A percentile compares a stretch with the other conserved stretches of the same genome.
phyloP scores from a whole-genome alignment of 129 eudicot species.

The Pulicaria dysenterica region DNA sequence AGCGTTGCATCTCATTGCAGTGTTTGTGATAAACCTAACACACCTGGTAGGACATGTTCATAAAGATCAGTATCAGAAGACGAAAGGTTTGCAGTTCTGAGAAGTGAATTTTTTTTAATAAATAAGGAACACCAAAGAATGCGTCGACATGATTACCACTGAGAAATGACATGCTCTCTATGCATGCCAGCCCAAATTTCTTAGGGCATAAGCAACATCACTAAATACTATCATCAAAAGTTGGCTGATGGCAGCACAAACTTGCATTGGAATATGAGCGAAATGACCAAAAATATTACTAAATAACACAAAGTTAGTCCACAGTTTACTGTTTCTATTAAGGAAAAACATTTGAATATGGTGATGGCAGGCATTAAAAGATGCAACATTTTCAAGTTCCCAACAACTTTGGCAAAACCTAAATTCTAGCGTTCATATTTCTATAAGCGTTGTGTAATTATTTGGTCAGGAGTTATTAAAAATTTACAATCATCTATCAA shows the following conservation, averaged over 20 bases:
- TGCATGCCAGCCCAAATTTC: conserved; percentile 4
- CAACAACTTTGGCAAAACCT: conserved; percentile 7
- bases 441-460: background rate
- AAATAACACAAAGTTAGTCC: background rate
- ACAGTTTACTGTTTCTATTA: background rate
- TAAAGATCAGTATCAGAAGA: conserved; percentile 6
- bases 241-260: conserved; percentile 11
- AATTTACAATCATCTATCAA: background rate
- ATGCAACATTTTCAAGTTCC: conserved; percentile 18
- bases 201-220: conserved; percentile 5
- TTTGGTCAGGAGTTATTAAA: conserved; percentile 2
- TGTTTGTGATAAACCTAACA: conserved; percentile 28
- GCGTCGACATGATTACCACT: background rate
- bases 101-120: background rate
- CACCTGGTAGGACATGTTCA: conserved; percentile 13
- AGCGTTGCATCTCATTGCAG: conserved; percentile 92
- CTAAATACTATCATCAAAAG: conserved; percentile 1
- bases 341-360: conserved; percentile 9
- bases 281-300: background rate
- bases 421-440: background rate
- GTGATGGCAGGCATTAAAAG: conserved; percentile 18
- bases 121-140: conserved; percentile 13
- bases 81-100: background rate
- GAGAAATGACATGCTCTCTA: conserved; percentile 11
- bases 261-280: conserved; percentile 4